A percentile compares a stretch with the other conserved stretches of the same genome.
Conservation (phyloP, 140 eudicot genomes). For the Bidens hawaiensis region DNA sequence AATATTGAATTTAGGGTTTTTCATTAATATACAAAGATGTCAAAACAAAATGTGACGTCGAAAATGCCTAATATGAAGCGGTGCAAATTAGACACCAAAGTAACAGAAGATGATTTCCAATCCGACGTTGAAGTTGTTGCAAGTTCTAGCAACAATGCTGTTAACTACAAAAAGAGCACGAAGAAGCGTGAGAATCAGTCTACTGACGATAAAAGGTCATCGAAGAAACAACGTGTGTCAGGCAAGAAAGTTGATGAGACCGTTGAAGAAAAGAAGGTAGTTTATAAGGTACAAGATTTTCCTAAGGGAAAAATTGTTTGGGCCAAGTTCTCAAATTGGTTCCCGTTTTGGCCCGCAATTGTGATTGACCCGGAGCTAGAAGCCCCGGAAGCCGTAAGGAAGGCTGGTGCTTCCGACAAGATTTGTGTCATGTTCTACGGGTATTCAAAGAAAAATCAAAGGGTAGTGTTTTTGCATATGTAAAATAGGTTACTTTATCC, state of each 20-base stretch:
- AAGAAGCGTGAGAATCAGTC: slow-evolving; percentile 17
- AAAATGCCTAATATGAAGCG: slow-evolving; percentile 52
- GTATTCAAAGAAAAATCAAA: slow-evolving; percentile 49
- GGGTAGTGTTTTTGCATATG: slow-evolving; percentile 49
- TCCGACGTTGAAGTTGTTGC: slow-evolving; percentile 9
- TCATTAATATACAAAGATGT: slow-evolving; percentile 14
- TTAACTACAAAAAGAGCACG: not conserved
- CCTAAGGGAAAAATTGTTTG: slow-evolving; percentile 69
- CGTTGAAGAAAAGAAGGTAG: slow-evolving; percentile 33
- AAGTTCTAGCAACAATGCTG: not conserved
- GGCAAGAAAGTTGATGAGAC: slow-evolving; percentile 1
- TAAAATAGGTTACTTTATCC: no score
- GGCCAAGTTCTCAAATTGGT: slow-evolving; percentile 77
- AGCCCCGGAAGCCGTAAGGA: slow-evolving; percentile 69
- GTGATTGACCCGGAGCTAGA: slow-evolving; percentile 73
- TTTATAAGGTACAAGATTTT: slow-evolving; percentile 55
- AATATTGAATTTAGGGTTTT: no score
- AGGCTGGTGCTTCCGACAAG: slow-evolving; percentile 65
- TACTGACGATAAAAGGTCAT: not conserved
- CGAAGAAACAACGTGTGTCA: slow-evolving; percentile 22
- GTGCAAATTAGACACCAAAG: slow-evolving; percentile 29
- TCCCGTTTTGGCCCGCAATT: slow-evolving; percentile 90
- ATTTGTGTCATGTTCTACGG: slow-evolving; percentile 89
- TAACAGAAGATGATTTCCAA: slow-evolving; percentile 15
- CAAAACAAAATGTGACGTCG: slow-evolving; percentile 25